A percentile compares a stretch with the other conserved stretches of the same genome.
These are phyloP conservation scores for Vitis vinifera DNA, from an alignment of 164 flowering plant genomes.

Conservation along the genomic window ASM3070453v1 NC_081821.1:7165501-7166000, in stretches of 20 bases:
- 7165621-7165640: slow-evolving; percentile 21
- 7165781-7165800: background rate
- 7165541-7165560: background rate
- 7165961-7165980: no score
- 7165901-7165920: no score
- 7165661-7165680: background rate
- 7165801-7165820: background rate
- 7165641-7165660: no score
- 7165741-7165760: slow-evolving; percentile 29
- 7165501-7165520: background rate
- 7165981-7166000: no score
- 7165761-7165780: background rate
- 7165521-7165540: background rate
- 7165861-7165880: no score
- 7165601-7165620: slow-evolving; percentile 27
- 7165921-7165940: no score
- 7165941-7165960: no score
- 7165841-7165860: no score
- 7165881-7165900: no score
- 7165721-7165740: slow-evolving; percentile 35
- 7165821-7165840: background rate
- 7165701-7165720: slow-evolving; percentile 13
- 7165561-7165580: background rate
- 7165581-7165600: slow-evolving; percentile 24
- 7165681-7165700: background rate